Percentiles rank a stretch among this genome's conserved stretches.
These are phyloP conservation scores for Polyplosphaeria fusca DNA, from an alignment of 495 filamentous ascomycete genomes.

Conservation along the genomic window DNA sequence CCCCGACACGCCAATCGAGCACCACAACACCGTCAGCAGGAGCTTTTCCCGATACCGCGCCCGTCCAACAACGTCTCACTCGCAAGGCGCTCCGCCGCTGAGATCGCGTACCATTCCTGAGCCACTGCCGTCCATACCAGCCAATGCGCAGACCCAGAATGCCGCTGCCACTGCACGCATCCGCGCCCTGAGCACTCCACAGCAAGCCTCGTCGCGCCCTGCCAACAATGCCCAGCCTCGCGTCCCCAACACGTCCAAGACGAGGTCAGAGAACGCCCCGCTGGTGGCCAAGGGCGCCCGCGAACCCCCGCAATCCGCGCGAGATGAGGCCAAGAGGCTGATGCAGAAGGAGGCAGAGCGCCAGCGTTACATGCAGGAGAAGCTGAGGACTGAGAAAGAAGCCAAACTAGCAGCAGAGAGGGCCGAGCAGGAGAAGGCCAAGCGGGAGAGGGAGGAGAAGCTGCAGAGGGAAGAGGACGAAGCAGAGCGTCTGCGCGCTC, in stretches of 20 bases:
- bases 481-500: constrained; percentile 19
- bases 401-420: constrained; percentile 27
- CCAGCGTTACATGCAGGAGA: constrained; percentile 26
- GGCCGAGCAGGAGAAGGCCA: constrained; percentile 9
- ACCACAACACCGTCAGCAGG: constrained; percentile 27
- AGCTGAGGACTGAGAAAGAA: constrained; percentile 25
- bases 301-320: constrained; percentile 18
- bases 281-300: background rate
- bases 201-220: constrained; percentile 1
- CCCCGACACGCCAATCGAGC: constrained; percentile 16
- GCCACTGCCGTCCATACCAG: constrained; percentile 12
- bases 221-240: constrained; percentile 12
- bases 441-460: constrained; percentile 12
- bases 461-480: constrained; percentile 25
- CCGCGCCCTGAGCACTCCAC: constrained; percentile 22
- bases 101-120: constrained; percentile 8
- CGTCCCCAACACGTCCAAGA: constrained; percentile 8
- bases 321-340: constrained; percentile 32
- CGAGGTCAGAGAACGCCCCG: constrained; percentile 7
- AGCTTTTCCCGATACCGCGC: constrained; percentile 42
- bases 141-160: background rate
- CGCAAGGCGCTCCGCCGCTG: constrained; percentile 4
- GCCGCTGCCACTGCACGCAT: constrained; percentile 4
- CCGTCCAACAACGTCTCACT: constrained; percentile 22
- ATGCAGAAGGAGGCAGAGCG: constrained; percentile 35